Evolutionary conservation across 352 stramenopile species (phyloP), one percentile per base, ranked within the genome.

Genomic region (Phytopythium chamaehyphon): DNA sequence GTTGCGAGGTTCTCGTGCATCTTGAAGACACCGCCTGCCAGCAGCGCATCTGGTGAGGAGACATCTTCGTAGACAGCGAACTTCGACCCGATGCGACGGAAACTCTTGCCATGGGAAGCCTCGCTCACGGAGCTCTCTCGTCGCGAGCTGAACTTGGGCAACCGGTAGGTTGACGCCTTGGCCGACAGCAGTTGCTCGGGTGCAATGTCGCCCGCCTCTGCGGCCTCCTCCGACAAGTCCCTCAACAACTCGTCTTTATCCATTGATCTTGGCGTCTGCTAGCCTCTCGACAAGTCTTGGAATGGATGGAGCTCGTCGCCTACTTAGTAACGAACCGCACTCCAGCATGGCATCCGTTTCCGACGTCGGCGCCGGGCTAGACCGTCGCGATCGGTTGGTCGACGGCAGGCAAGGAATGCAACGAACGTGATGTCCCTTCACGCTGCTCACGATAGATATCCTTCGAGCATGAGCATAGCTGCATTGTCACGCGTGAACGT

Each of bases 1-100:
- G 61, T 49, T 1, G 72, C 66, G 40, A 88, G 61, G 22, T 47
- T 74, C 40, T 68, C 54, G 49, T 87, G 63, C 76, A 87, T 84
- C 14, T 67, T 61, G 21, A 83, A 59, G 36, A 79, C 60, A 22
- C 73, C 76, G 8, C 52, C 54, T 2, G 63, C 71, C 44, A 87
- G 51, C 31, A 87, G 47, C 26, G 61, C 62, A 23, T 87, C 76
- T 10, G 68, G 69, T 19, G 57, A 84, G 2, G 63, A 62, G 11
- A 81, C 22, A 12, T 69, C 56, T 26, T 76, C 55, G 4, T 66
- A 64, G 6, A 58, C 53, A 16, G 23, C 42, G 42, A 48, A 37
- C 42, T 48, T 73, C 40, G 19, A 65, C 3, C 10, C 38, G 59
- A 2, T 54, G 51, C n/a, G 66, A 55, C 22, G 63, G 58, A 39